Evolutionary conservation across 805 yeast genomes (phyloP).

Genomic region (Metschnikowia gelsemii): DNA sequence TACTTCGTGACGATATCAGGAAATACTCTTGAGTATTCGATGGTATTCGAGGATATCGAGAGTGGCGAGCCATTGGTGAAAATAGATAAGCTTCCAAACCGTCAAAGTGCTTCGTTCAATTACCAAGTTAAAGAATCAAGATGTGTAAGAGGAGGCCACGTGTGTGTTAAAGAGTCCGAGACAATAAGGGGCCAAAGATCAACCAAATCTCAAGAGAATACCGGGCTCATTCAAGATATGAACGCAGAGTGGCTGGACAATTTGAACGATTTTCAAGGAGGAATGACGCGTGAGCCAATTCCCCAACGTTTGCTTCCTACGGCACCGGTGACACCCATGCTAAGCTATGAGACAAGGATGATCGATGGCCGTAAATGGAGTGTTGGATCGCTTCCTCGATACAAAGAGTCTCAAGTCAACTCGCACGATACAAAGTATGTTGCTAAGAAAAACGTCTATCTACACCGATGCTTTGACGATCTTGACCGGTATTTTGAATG

Average conservation of each 20-base stretch:
- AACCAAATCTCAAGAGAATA: no score
- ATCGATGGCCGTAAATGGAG: constrained; percentile 20
- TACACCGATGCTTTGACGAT: constrained; percentile 33
- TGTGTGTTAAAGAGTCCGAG: no score
- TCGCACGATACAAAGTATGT: constrained; percentile 27
- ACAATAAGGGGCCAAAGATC: no score
- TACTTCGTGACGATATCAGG: constrained; percentile 41
- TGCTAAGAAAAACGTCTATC: constrained; percentile 37
- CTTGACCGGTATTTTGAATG: constrained; percentile 6
- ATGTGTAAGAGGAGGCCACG: constrained; percentile 5
- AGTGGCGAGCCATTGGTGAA: constrained; percentile 16
- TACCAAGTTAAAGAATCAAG: constrained; percentile 9
- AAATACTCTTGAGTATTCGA: constrained; percentile 2
- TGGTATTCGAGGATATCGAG: constrained; percentile 19
- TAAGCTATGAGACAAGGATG: constrained; percentile 8
- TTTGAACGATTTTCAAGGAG: background rate
- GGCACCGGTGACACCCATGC: constrained; percentile 10
- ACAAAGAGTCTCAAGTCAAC: constrained; percentile 21
- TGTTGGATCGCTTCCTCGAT: constrained; percentile 47
- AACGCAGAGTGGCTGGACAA: background rate
- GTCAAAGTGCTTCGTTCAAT: constrained; percentile 5
- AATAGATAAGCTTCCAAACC: constrained; percentile 7
- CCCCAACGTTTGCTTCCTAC: constrained; percentile 11
- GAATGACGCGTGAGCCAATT: constrained; percentile 7
- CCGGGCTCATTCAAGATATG: no score